Base-by-base conservation (phyloP, 2,329 filamentous ascomycete genomes). In the Alternaria alternata region DNA sequence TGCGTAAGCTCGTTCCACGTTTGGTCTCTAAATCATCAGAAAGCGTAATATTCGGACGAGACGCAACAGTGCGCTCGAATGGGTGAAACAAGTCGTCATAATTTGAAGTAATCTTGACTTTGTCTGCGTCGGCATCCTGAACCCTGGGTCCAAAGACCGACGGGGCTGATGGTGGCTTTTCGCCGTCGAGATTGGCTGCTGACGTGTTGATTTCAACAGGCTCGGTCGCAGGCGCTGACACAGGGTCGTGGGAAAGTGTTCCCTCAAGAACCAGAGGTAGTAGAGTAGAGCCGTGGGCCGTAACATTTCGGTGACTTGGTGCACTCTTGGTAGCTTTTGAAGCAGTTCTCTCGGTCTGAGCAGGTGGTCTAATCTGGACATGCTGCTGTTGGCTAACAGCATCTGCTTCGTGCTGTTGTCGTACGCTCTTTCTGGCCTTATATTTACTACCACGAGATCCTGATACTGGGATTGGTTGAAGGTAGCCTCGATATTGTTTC, bases 1-100 rank as follows among this genome's bases (percentile, higher is more conserved):
- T 51, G 18, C 57, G 49, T 39, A 70, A 64, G 30, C 54, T 59
- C 4, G 55, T 46, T 39, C 64, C 56, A 12, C 51, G 54, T 22
- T 46, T 55, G 7, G 42, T 41, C 14, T 39, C 48, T 1, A 36
- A 18, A 26, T 30, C 11, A 26, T 38, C 18, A 11, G 22, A 18
- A 1, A 38, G 16, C 20, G 20, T 22, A 8, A 39, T n/a, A 18
- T n/a, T 24, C n/a, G 8, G 16, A 34, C 20, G 41, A 7, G 57
- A 53, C 9, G n/a, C n/a, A 20, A 18, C 48, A 3, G 32, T 20
- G 3, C 59, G 57, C 39, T 65, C 48, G 22, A 64, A 64, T 3
- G 59, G 54, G 47, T 54, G 61, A 14, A 18, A 54, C 6, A 43
- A 16, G 22, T 36, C 12, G 16, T 49, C 22, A 14, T 26, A 14